A percentile compares a stretch with the other conserved stretches of the same genome.
These are phyloP conservation scores for Hypoxylon fragiforme DNA, from an alignment of 495 filamentous ascomycete species.

Conservation along the genomic window DNA sequence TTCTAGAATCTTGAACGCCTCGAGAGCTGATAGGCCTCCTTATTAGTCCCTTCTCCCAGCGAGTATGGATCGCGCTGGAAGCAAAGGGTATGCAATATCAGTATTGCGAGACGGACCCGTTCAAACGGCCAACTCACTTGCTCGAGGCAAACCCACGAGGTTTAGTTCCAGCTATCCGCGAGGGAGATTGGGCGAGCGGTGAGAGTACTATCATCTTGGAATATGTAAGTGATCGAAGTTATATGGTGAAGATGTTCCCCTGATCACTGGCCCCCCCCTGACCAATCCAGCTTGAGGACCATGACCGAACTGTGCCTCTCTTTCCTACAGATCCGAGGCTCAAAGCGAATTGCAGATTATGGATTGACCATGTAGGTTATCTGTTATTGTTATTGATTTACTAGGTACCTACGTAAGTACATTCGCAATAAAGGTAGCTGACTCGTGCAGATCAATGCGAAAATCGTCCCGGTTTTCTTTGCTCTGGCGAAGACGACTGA, in stretches of 20 bases:
- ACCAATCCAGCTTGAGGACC: conserved; percentile 70
- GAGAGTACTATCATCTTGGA: conserved; percentile 88
- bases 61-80: conserved; percentile 96
- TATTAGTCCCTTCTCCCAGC: conserved; percentile 72
- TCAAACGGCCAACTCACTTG: conserved; percentile 67
- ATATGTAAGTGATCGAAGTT: conserved; percentile 61
- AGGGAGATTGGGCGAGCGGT: conserved; percentile 86
- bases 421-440: too few species aligned
- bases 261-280: conserved; percentile 7
- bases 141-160: conserved; percentile 89
- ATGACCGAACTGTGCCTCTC: conserved; percentile 61
- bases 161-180: conserved; percentile 78
- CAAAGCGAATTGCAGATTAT: conserved; percentile 78
- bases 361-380: conserved; percentile 78
- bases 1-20: neutral
- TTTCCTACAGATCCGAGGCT: conserved; percentile 69
- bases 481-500: conserved; percentile 74
- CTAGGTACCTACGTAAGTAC: too few species aligned
- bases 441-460: conserved; percentile 69
- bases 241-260: neutral
- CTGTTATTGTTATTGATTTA: too few species aligned
- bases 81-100: conserved; percentile 81
- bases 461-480: conserved; percentile 83
- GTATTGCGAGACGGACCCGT: conserved; percentile 90
- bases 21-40: conserved; percentile 15